Conservation (phyloP, 176 grass and related monocot species). For the Zoysia pacifica region DNA sequence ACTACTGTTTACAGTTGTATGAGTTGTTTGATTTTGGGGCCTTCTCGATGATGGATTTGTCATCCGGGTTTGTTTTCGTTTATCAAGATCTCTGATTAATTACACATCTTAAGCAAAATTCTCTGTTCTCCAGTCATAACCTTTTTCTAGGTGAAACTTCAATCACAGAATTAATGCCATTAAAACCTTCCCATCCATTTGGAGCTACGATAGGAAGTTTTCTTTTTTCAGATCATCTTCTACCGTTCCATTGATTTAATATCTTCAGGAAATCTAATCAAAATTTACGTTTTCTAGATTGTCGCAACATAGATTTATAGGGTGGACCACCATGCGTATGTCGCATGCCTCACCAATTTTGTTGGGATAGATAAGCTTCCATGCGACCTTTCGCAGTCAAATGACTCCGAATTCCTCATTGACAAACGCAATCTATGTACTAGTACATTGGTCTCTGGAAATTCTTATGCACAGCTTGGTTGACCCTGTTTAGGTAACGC, state of each 20-base stretch:
- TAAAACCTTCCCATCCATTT: not conserved
- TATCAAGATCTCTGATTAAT: not conserved
- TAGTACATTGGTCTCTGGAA: not conserved
- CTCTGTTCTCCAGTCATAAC: not conserved
- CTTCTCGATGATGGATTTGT: not conserved
- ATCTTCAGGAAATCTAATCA: not conserved
- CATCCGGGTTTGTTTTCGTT: not conserved
- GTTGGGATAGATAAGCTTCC: not conserved
- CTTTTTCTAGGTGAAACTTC: not conserved
- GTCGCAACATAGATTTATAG: not conserved
- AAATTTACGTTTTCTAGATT: not conserved
- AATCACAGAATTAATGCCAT: not conserved
- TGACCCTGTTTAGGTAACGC: not conserved
- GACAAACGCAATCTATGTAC: not conserved
- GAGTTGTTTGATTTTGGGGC: not conserved
- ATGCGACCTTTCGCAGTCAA: not conserved
- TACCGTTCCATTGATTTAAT: not conserved
- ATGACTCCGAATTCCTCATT: not conserved
- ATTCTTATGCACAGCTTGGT: not conserved
- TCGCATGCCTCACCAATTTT: too few relatives aligned
- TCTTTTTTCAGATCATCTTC: not conserved
- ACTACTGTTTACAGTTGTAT: not conserved
- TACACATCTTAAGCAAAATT: not conserved
- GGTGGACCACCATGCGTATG: not conserved
- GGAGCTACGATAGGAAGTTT: not conserved